These are phyloP conservation scores for Aphanomyces astaci DNA, from an alignment of 352 stramenopile genomes.

Conservation along the genomic window DNA sequence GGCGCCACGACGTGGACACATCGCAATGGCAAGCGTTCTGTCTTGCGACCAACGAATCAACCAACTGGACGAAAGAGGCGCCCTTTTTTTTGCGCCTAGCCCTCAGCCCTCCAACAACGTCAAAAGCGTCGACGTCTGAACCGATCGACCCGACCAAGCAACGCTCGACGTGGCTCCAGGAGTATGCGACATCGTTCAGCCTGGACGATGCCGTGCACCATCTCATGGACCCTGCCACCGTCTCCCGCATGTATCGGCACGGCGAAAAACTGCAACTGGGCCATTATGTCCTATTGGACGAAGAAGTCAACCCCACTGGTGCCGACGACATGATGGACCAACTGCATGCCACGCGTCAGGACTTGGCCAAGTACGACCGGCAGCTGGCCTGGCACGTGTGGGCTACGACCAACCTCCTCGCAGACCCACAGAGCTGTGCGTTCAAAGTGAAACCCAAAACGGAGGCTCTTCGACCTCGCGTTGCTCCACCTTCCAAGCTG, in stretches of 20 bases:
- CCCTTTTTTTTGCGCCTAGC: neutral
- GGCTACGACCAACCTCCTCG: neutral
- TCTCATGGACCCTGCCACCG: neutral
- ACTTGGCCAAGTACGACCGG: neutral
- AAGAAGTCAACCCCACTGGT: neutral
- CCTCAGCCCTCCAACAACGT: neutral
- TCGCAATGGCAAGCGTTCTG: neutral
- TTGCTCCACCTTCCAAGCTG: no score
- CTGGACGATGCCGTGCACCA: neutral
- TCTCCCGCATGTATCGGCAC: neutral
- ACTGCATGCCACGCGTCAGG: neutral
- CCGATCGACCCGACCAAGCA: neutral
- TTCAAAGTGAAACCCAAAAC: neutral
- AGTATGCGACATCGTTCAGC: neutral
- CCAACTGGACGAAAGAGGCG: no score
- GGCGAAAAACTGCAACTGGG: neutral
- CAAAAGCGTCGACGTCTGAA: neutral
- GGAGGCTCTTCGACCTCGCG: no score
- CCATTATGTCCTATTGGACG: conserved; percentile 1
- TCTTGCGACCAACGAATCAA: no score
- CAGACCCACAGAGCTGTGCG: neutral
- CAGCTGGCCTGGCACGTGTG: neutral
- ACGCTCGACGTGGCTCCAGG: neutral
- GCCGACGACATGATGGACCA: neutral
- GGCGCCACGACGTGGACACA: neutral